Percentiles rank a stretch among this genome's conserved stretches.
These are phyloP conservation scores for Fusarium tanahbumbuense DNA, from an alignment of 2,329 filamentous ascomycete species.

Conservation along the genomic window DNA sequence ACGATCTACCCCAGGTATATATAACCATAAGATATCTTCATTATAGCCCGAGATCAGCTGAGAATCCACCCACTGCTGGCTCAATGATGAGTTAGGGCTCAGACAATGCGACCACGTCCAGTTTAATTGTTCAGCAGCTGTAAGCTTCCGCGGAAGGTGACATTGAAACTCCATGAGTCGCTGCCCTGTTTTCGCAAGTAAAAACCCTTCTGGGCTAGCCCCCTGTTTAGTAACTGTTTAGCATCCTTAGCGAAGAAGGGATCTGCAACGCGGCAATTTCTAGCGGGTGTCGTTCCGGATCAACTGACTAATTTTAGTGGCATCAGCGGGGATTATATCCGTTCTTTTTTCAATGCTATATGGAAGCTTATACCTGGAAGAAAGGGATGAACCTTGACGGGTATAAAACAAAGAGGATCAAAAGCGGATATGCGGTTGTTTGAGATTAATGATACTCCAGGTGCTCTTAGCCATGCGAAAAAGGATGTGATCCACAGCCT, in stretches of 20 bases:
- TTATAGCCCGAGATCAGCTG: neutral
- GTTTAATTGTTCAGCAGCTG: neutral
- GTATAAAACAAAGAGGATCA: neutral
- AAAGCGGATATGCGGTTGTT: neutral
- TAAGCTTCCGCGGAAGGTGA: neutral
- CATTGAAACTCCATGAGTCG: neutral
- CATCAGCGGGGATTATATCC: neutral
- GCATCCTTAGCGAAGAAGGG: neutral
- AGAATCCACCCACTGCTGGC: neutral
- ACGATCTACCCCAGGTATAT: neutral
- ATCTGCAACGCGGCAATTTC: slow-evolving; percentile 9
- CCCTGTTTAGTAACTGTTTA: neutral
- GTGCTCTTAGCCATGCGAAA: neutral
- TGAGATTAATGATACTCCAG: neutral
- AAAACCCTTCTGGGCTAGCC: neutral
- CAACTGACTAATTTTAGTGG: neutral
- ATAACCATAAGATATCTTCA: neutral
- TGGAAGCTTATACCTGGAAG: neutral
- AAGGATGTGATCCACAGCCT: slow-evolving; percentile 1
- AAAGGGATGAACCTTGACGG: neutral
- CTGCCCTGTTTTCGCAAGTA: neutral
- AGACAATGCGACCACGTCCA: neutral
- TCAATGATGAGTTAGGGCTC: neutral
- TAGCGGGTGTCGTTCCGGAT: slow-evolving; percentile 4
- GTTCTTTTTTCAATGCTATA: neutral